Conservation (phyloP, 768 basidiomycete genomes). For the Mycena kentingensis region DNA sequence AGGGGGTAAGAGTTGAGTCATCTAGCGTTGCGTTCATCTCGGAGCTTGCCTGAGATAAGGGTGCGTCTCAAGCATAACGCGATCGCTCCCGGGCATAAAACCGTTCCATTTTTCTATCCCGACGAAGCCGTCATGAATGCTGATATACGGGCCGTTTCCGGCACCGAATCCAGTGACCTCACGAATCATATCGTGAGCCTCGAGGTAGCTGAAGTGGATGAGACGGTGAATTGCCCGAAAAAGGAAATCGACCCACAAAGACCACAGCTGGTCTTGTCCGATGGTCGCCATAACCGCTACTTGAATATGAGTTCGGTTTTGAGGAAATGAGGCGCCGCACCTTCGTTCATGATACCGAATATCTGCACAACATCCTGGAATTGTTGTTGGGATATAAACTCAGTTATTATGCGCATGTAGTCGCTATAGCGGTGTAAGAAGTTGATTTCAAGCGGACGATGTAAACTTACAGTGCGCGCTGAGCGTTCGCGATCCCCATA, state of each 20-base stretch:
- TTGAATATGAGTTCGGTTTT: background rate
- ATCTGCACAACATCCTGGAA: conserved; percentile 53
- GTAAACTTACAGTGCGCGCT: background rate
- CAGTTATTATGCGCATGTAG: conserved; percentile 58
- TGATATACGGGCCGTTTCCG: conserved; percentile 53
- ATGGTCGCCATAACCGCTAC: conserved; percentile 43
- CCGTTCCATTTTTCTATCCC: conserved; percentile 44
- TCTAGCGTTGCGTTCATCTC: too few species aligned
- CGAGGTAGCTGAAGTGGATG: conserved; percentile 38
- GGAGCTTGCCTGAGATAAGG: too few species aligned
- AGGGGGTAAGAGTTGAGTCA: too few species aligned
- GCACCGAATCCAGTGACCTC: conserved; percentile 60
- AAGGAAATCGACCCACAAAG: conserved; percentile 50
- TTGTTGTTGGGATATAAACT: conserved; percentile 66
- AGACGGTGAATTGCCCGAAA: conserved; percentile 37
- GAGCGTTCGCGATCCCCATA: background rate
- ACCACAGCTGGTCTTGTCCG: conserved; percentile 43
- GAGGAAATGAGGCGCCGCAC: background rate
- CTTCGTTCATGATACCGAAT: conserved; percentile 54
- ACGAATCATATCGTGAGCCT: conserved; percentile 53
- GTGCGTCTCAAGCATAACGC: conserved; percentile 56
- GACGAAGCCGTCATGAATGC: conserved; percentile 52
- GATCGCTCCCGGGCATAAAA: conserved; percentile 51
- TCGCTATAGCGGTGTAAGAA: conserved; percentile 25
- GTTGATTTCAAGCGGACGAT: too few species aligned